These are phyloP conservation scores for Solanum ahanhuiri DNA, from an alignment of 257 asterid species.

Conservation along the genomic window DNA sequence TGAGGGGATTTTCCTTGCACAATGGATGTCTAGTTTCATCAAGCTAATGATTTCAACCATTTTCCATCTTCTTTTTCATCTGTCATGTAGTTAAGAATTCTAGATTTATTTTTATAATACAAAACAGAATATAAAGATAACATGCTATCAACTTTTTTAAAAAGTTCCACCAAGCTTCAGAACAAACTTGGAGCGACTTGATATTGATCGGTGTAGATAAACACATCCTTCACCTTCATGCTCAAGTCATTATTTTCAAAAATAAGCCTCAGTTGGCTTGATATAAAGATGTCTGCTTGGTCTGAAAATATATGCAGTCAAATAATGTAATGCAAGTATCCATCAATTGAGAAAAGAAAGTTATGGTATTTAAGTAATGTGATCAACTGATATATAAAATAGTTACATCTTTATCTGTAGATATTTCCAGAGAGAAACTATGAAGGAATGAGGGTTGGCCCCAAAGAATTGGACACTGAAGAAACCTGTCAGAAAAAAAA, in stretches of 20 bases:
- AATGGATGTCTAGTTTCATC: background rate
- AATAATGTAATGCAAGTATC: background rate
- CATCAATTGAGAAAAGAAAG: background rate
- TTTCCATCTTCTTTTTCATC: too few species aligned
- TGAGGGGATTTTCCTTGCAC: background rate
- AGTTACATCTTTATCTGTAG: slow-evolving; percentile 2
- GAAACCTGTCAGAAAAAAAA: background rate
- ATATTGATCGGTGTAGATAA: background rate
- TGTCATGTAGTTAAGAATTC: background rate
- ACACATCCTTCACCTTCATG: background rate
- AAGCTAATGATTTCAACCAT: background rate
- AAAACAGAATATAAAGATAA: background rate
- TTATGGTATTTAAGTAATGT: background rate
- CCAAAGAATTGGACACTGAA: slow-evolving; percentile 8
- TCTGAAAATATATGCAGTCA: background rate
- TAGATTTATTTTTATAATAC: too few species aligned
- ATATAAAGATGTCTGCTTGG: background rate
- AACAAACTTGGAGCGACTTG: background rate
- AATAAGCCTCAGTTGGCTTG: background rate
- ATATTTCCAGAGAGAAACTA: background rate
- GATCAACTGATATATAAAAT: background rate
- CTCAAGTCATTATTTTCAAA: background rate
- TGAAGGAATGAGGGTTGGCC: slow-evolving; percentile 6
- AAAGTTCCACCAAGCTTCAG: background rate
- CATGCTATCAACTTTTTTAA: background rate